phyloP scores from a whole-genome alignment of 164 flowering plant species.

The Annona squamosa region DNA sequence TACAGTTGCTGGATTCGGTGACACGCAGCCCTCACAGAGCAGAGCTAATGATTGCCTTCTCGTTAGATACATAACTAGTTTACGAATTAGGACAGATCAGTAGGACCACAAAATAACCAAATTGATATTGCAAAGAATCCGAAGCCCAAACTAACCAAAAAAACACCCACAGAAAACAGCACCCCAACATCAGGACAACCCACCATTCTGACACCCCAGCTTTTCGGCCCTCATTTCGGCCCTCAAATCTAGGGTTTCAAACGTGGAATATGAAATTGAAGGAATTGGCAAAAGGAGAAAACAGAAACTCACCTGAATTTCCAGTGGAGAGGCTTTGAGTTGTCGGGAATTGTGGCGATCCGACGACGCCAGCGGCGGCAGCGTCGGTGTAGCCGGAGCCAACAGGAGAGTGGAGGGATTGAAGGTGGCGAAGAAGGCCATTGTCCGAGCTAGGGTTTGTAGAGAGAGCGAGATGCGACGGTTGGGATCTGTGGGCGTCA shows the following conservation, averaged over 20 bases:
- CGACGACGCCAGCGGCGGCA: conserved; percentile 6
- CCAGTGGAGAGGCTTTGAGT: conserved; percentile 11
- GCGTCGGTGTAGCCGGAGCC: neutral
- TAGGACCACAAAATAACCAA: no score
- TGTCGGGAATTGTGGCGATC: conserved; percentile 18
- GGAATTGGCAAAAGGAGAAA: neutral
- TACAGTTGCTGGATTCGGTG: no score
- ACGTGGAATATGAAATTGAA: neutral
- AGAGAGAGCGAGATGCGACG: conserved; percentile 27
- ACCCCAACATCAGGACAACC: neutral
- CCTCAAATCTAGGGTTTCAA: neutral
- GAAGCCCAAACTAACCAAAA: neutral
- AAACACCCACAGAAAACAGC: neutral
- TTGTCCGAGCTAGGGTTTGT: conserved; percentile 49
- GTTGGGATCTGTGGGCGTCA: conserved; percentile 31
- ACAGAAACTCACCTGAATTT: conserved; percentile 12
- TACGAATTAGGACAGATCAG: no score
- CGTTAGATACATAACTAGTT: no score
- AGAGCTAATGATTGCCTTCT: no score
- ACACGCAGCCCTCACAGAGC: no score
- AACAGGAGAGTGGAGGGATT: conserved; percentile 3
- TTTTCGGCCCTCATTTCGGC: neutral
- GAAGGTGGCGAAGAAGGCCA: conserved; percentile 32
- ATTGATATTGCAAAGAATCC: neutral
- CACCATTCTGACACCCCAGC: neutral